Evolutionary conservation across 1,284 basidiomycete species (phyloP), one percentile per base, ranked within the genome.

Genomic region (Cryptococcus neoformans): DNA sequence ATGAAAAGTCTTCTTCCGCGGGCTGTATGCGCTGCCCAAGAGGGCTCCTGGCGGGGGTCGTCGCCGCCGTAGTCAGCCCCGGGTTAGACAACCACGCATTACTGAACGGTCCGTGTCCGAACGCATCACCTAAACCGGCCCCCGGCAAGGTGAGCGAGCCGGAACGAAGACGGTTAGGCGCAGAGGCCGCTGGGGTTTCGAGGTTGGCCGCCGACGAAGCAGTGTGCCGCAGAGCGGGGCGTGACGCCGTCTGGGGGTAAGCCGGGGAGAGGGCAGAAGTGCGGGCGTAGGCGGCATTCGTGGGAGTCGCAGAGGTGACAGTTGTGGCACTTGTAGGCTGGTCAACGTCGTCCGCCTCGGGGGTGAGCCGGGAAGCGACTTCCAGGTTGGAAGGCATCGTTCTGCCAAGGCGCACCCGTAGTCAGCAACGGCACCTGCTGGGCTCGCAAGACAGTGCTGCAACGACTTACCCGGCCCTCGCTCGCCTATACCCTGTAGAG

Each of bases 61-160:
- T 53, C 17, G 53, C 53, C 11, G 60, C 52, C 21, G 57, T 49
- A 12, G 59, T 58, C 11, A 61, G 57, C 35, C 70, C 65, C 4
- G 72, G 72, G 46, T 85, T 84, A 39, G 88, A 82, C 65, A 92
- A 80, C 90, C 90, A 93, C 50, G 89, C 87, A 44, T 89, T 90
- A 36, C 89, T 87, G 69, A 93, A 94, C 51, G 92, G 85, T 62
- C 56, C 54, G 37, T 61, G 87, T 88, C 41, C 90, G 73, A 95
- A 95, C 3, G 90, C 88, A 69, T 89, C 90, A 59, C 86, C 87
- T n/a, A 89, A 85, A 54, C 84, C 86, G 34, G 78, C 70, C 45
- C 87, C 81, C 6, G 88, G 88, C 39, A 90, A 80, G 10, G 89
- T 91, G 49, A 93, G 82, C 28, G 92, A 95, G 36, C 92, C 93